These are phyloP conservation scores for Fraxinus platypoda DNA, from an alignment of 305 asterid species.

Conservation along the genomic window DNA sequence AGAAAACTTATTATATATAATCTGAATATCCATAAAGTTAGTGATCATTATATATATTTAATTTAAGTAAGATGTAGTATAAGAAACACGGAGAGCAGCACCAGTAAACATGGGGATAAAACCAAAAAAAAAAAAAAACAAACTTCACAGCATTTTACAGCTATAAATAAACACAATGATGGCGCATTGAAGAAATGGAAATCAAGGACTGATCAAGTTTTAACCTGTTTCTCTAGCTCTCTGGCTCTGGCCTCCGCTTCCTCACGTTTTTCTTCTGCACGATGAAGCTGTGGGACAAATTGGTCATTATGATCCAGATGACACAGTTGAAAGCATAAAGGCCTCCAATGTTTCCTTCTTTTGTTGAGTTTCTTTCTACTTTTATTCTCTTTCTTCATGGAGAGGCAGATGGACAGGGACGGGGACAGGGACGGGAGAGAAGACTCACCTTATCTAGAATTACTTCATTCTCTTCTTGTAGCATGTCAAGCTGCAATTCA, in stretches of 20 bases:
- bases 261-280: conserved; percentile 82
- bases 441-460: conserved; percentile 81
- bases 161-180: conserved; percentile 10
- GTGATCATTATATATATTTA: neutral
- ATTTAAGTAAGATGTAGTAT: conserved; percentile 9
- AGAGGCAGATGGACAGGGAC: neutral
- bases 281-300: conserved; percentile 68
- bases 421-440: conserved; percentile 18
- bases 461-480: conserved; percentile 87
- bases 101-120: conserved; percentile 14
- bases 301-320: conserved; percentile 31
- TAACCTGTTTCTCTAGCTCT: conserved; percentile 96
- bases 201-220: conserved; percentile 8
- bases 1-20: neutral
- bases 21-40: conserved; percentile 7
- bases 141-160: neutral
- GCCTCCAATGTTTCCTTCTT: conserved; percentile 3
- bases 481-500: conserved; percentile 90
- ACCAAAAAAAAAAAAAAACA: neutral
- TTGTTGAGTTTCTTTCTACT: neutral
- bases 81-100: conserved; percentile 14
- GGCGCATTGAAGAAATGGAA: conserved; percentile 11
- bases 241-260: conserved; percentile 93
- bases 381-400: conserved; percentile 11
- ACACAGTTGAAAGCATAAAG: conserved; percentile 11